Percentiles rank a stretch among this genome's conserved stretches.
Evolutionary conservation across 805 yeast species (phyloP).

Genomic region (Lipomyces yamanashiensis): DNA sequence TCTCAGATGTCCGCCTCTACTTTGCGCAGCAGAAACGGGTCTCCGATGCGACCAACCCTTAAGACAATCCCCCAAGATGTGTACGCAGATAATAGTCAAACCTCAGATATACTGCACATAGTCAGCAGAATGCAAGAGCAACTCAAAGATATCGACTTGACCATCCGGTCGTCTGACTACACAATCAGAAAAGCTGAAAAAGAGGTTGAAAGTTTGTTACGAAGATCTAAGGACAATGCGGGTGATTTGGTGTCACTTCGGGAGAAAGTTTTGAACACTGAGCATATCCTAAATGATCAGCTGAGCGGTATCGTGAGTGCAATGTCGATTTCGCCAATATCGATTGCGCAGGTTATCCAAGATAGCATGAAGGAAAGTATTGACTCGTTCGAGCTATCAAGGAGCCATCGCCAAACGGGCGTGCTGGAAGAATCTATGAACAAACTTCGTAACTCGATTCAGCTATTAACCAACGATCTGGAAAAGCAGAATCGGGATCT

Average conservation of each 20-base stretch:
- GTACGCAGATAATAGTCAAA: conserved; percentile 14
- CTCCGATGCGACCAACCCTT: conserved; percentile 17
- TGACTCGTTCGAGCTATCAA: neutral
- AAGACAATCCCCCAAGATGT: neutral
- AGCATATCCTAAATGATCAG: conserved; percentile 3
- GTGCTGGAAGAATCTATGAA: neutral
- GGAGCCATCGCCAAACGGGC: neutral
- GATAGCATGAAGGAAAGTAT: neutral
- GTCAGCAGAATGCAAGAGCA: conserved; percentile 41
- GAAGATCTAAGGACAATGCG: conserved; percentile 48
- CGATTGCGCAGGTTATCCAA: conserved; percentile 4
- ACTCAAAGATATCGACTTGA: conserved; percentile 41
- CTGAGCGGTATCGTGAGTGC: conserved; percentile 2
- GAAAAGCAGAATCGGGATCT: neutral
- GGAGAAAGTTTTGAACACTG: conserved; percentile 31
- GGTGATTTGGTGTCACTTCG: conserved; percentile 41
- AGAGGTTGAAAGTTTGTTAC: conserved; percentile 45
- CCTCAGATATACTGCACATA: conserved; percentile 33
- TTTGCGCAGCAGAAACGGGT: conserved; percentile 7
- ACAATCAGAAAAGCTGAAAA: conserved; percentile 44
- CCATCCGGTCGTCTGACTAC: conserved; percentile 43
- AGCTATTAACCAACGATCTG: neutral
- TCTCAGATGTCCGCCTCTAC: conserved; percentile 7
- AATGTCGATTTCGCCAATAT: conserved; percentile 3
- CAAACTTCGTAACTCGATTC: neutral